Percentiles rank a stretch among this genome's conserved stretches.
These are phyloP conservation scores for Kluyveromyces aestuarii DNA, from an alignment of 805 yeast species.

Conservation along the genomic window DNA sequence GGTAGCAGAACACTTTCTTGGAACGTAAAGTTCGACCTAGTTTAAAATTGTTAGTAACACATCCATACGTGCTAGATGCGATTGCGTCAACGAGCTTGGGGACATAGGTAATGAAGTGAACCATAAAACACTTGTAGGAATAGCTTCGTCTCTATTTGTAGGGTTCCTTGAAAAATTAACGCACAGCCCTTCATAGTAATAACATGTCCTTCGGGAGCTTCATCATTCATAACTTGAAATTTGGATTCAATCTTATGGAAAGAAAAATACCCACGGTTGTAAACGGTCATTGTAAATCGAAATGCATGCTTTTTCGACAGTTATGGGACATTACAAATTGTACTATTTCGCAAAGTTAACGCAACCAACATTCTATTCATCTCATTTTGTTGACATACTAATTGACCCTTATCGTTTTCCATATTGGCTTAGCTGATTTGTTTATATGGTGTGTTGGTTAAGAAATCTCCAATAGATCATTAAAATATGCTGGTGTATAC, in stretches of 20 bases:
- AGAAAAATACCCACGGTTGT: too few species aligned
- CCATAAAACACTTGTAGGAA: too few species aligned
- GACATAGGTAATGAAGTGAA: background rate
- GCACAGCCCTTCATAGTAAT: too few species aligned
- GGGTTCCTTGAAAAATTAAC: too few species aligned
- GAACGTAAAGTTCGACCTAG: conserved; percentile 99
- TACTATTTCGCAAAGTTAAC: background rate
- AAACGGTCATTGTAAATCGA: too few species aligned
- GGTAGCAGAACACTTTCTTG: conserved; percentile 99
- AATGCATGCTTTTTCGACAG: background rate
- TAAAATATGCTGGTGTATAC: background rate
- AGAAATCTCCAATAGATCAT: too few species aligned
- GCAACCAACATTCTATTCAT: background rate
- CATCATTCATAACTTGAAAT: too few species aligned
- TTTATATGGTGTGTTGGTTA: background rate
- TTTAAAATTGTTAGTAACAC: conserved; percentile 15
- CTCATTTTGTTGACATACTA: conserved; percentile 55
- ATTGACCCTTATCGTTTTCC: conserved; percentile 99
- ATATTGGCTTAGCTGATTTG: conserved; percentile 44
- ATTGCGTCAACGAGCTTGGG: background rate
- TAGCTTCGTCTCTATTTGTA: too few species aligned
- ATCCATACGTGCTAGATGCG: background rate
- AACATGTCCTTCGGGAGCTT: too few species aligned
- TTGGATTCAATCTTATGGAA: too few species aligned
- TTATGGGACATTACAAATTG: background rate